phyloP scores from a whole-genome alignment of 257 asterid species.

The Knoxia roxburghii region DNA sequence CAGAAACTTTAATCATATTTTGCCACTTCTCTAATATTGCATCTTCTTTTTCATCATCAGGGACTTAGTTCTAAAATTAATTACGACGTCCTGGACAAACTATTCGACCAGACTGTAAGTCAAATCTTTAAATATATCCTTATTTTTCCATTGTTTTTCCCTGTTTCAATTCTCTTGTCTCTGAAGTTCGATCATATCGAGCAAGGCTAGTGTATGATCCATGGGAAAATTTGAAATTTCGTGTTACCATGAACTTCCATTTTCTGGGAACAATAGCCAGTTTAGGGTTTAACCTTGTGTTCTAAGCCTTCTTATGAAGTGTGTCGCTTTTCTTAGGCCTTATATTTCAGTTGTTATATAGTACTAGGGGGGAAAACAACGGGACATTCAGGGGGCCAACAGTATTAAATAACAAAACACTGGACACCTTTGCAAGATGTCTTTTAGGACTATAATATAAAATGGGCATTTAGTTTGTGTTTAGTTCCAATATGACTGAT shows the following conservation, averaged over 20 bases:
- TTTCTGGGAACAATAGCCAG: background rate
- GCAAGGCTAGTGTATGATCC: background rate
- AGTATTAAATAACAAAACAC: too few species aligned
- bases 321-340: too few species aligned
- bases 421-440: too few species aligned
- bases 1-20: background rate
- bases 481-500: background rate
- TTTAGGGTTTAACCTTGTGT: too few species aligned
- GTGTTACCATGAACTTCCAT: background rate
- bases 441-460: too few species aligned
- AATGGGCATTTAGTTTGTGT: background rate
- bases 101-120: slow-evolving; percentile 19
- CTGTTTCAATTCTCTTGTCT: background rate
- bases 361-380: too few species aligned
- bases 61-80: slow-evolving; percentile 18
- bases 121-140: background rate
- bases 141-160: background rate
- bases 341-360: too few species aligned
- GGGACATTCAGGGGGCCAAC: too few species aligned
- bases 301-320: too few species aligned
- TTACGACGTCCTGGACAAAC: slow-evolving; percentile 16
- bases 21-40: background rate
- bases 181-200: background rate
- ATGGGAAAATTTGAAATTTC: background rate
- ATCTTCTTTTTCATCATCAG: slow-evolving; percentile 3